These are phyloP conservation scores for Mercurialis annua DNA, from an alignment of 345 rosid genomes.

Conservation along the genomic window DNA sequence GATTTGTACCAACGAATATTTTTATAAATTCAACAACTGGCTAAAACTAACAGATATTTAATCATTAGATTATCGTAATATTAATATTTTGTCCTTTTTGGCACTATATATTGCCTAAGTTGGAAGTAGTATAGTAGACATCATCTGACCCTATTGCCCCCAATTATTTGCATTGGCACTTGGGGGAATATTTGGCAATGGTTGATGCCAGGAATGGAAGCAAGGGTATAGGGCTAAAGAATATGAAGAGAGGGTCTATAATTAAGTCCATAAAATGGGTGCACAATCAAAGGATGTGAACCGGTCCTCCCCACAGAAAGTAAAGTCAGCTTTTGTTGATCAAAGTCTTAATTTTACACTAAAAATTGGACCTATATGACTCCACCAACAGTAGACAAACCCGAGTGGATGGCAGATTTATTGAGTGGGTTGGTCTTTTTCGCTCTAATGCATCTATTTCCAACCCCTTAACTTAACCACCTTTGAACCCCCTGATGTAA, in stretches of 20 bases:
- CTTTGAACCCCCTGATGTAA: too few species aligned
- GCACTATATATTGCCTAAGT: too few species aligned
- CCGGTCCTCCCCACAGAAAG: background rate
- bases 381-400: background rate
- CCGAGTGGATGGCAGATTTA: slow-evolving; percentile 4
- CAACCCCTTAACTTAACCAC: background rate
- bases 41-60: too few species aligned
- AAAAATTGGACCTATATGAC: background rate
- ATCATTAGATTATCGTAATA: too few species aligned
- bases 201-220: background rate
- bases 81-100: too few species aligned
- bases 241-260: too few species aligned
- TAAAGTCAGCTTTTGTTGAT: slow-evolving; percentile 5
- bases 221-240: too few species aligned
- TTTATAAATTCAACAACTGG: too few species aligned
- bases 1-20: too few species aligned
- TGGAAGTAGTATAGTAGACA: background rate
- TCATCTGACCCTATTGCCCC: background rate
- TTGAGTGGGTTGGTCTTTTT: slow-evolving; percentile 8
- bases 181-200: background rate
- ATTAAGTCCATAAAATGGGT: too few species aligned
- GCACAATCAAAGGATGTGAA: too few species aligned
- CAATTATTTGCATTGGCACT: too few species aligned
- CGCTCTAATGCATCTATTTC: background rate
- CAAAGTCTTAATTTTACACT: background rate